Evolutionary conservation across 495 filamentous ascomycete species (phyloP), one percentile per base, ranked within the genome.

Genomic region (Neurospora africana): DNA sequence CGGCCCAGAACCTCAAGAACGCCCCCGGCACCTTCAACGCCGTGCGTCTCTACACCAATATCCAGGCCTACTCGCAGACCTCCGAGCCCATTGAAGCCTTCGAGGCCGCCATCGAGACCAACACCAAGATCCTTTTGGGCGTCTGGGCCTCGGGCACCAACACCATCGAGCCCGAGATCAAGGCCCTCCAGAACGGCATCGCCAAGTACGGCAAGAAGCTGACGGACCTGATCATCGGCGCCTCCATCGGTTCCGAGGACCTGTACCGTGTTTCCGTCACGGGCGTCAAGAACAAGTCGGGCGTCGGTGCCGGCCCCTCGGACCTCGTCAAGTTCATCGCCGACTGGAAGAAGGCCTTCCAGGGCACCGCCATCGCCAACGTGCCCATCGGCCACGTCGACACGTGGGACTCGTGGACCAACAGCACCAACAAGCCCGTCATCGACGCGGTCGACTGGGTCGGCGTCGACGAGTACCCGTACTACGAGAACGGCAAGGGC

Each of bases 231-330:
- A 81, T 87, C 72, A 82, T 87, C 36, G 85, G 83, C 69, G 82
- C 87, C 70, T 82, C 79, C 27, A 85, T 87, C 44, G 86, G 86
- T 61, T 83, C 79, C 77, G 86, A 88, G 78, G 86, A 88, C 69
- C 78, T 88, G 17, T 88, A 88, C 84, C 84, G 86, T 71, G 70
- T 72, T 65, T 83, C 82, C 6, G 81, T 76, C 58, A 82, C 81
- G 30, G 82, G 82, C 69, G 71, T 82, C 73, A 75, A 73, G 75
- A 84, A 84, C 79, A 75, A 83, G 70, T 73, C 81, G 4, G 81
- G 81, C 47, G 76, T 82, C 21, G 86, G 85, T 71, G 82, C 81
- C 36, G 77, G 72, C 19, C 84, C 85, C 37, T 72, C 77, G 30
- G 79, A 75, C 19, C 74, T 88, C 19, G 76, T 83, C 74, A 71